Base-by-base conservation (phyloP, 768 basidiomycete species). In the Rhodotorula babjevae region DNA sequence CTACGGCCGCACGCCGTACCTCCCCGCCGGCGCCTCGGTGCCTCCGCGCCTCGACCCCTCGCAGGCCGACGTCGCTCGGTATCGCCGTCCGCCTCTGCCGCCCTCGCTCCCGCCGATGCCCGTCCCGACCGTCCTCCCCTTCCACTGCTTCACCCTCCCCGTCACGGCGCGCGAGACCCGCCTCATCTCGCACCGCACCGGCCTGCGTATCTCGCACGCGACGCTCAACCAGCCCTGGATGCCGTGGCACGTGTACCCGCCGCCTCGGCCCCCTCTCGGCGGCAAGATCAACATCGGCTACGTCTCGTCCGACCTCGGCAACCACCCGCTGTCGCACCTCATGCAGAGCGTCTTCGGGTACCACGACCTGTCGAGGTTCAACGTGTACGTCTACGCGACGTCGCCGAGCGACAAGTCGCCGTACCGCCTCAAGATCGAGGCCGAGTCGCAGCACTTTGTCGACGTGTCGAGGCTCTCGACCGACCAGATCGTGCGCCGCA, bases 291-390 rank as follows among this genome's bases (percentile, higher is more conserved):
- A 85, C 66, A 67, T 86, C 67, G 85, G 84, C 27, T 86, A 85
- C 77, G 80, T 86, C 56, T 84, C 84, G 0, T 82, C 83, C 49
- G 85, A 85, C 72, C 82, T 85, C 61, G 85, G 84, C 75, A 84
- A 86, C 69, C 85, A 86, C 66, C 85, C 85, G 21, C 78, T 86
- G 60, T 82, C 84, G 33, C 85, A 86, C 72, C 81, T 86, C 63
- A 86, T 85, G 84, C 84, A 84, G 73, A 84, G 83, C 25, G 84
- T 84, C 55, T 86, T 86, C 72, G 76, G 80, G 25, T 78, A 84
- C 71, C 85, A 86, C 73, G 79, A 84, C 76, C 76, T 67, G 31
- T 62, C 74, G n/a, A 78, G 75, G 3, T 84, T 85, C 77, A 81
- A 81, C 33, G 77, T 85, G 11, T 84, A 79, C 68, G 81, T 84